Base-by-base conservation (phyloP, 768 basidiomycete species). In the Hypholoma sublateritium region DNA sequence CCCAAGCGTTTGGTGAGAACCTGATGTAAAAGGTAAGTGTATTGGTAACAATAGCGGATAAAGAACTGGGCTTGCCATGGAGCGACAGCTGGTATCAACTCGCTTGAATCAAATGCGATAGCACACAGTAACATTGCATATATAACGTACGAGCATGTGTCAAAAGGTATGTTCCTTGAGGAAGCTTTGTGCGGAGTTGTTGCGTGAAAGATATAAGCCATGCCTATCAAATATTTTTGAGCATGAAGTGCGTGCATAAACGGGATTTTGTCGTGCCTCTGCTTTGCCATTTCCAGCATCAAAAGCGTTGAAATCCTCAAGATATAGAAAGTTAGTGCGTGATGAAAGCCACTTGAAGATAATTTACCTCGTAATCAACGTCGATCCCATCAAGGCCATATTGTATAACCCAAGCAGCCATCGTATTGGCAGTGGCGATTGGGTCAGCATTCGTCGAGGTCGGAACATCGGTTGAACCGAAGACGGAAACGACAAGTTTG, bases 321-420 rank as follows among this genome's bases (percentile, higher is more conserved):
- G 45, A 48, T 44, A 41, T 62, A 1, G 57, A 17, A 12, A 53
- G 24, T 43, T 25, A 22, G 43, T 9, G 39, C 24, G 6, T 24
- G 55, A 49, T 54, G 14, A 46, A 41, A 16, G 48, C 42, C 43
- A 50, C 41, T 39, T 43, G 12, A 14, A 49, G 48, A 39, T 9
- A 43, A 50, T 55, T 16, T 35, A 77, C 78, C 73, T 86, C 88
- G 63, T 89, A 90, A 67, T 90, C 88, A 35, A 91, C 84, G 65
- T 89, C 88, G 22, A 88, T 81, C 47, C 88, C 88, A 62, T 89
- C 88, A 16, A 90, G 70, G 47, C 74, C 69, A 56, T 78, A 86
- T 62, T 82, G 61, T 56, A 80, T 82, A 8, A 89, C 88, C 74
- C 78, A 91, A 12, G 78, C 78, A 0, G 88, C 87, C 67, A 90